phyloP scores from a whole-genome alignment of 1,284 basidiomycete species.

The Heterobasidion occidentale region DNA sequence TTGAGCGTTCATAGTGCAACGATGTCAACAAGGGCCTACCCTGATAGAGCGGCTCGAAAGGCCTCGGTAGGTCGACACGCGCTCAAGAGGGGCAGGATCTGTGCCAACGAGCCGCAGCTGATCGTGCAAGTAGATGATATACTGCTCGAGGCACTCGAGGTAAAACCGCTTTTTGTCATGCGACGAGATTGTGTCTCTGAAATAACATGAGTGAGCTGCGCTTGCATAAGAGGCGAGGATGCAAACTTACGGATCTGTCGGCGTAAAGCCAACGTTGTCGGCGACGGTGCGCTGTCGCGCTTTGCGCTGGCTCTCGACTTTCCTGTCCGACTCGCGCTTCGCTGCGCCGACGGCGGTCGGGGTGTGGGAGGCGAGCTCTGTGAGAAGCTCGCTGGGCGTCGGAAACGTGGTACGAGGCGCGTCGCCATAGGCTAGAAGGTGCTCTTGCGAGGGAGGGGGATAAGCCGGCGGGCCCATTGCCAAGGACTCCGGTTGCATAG shows the following conservation, averaged over 20 bases:
- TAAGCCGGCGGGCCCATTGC: background rate
- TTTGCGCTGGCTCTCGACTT: conserved; percentile 38
- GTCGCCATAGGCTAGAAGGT: conserved; percentile 19
- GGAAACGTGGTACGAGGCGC: conserved; percentile 34
- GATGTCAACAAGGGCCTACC: conserved; percentile 17
- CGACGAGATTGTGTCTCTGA: conserved; percentile 58
- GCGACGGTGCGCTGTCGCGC: conserved; percentile 44
- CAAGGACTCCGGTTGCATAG: no score
- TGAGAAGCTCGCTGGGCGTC: conserved; percentile 58
- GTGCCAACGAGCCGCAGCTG: conserved; percentile 44
- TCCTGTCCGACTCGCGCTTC: conserved; percentile 8
- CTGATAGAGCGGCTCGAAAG: conserved; percentile 50
- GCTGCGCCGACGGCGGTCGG: background rate
- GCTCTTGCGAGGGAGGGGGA: conserved; percentile 7
- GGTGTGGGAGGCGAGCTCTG: conserved; percentile 23
- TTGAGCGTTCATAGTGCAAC: background rate
- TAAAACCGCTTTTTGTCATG: conserved; percentile 72
- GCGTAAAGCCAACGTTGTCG: conserved; percentile 46
- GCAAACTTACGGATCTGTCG: conserved; percentile 48
- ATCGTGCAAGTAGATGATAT: conserved; percentile 56
- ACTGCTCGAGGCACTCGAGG: conserved; percentile 63
- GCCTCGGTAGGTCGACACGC: conserved; percentile 46
- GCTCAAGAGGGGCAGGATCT: conserved; percentile 27
- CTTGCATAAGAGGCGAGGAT: background rate
- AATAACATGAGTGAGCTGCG: background rate